Base-by-base conservation (phyloP, 768 basidiomycete species). In the Termitomyces sp. region DNA sequence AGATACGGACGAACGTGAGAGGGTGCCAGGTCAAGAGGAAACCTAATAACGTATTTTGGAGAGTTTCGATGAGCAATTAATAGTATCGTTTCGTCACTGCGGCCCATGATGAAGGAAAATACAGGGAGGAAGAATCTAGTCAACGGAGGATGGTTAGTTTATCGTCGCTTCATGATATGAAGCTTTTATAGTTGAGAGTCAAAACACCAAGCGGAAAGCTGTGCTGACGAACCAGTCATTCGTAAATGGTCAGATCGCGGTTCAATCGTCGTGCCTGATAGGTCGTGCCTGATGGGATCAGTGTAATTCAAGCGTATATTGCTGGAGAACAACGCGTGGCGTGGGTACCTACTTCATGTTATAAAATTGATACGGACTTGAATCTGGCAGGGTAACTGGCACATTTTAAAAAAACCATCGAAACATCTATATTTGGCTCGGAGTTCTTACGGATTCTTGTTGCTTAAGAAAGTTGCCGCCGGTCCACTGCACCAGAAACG, bases 1-100 rank as follows among this genome's bases (percentile, higher is more conserved):
- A 83, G 71, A 64, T 81, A 83, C 2, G 81, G 78, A 25, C 75
- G 70, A 15, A 73, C 49, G 17, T 59, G 14, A 20, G 63, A 62
- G 3, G 78, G 65, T 1, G 72, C 70, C 14, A 76, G 59, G 17
- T 66, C 68, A 32, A 79, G 72, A 46, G 74, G 75, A 62, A 73
- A 75, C 62, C 72, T 76, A 36, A 60, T 62, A 4, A 29, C 48
- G 7, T 65, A 37, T n/a, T 64, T 62, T 8, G 45, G 61, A 36
- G 54, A 42, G 29, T 45, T 56, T 51, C 64, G 64, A 50, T 69
- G 67, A 45, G 66, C 63, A 47, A 73, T 63, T 62, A 74, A 68
- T 12, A 71, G 66, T 14, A 69, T 65, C 2, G 68, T 65, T 63
- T 73, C 72, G 10, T 51, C 57, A 29, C 51, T 65, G 40, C 50